A percentile compares a stretch with the other conserved stretches of the same genome.
Conservation (phyloP, 352 stramenopile species). For the Phytopythium vexans region DNA sequence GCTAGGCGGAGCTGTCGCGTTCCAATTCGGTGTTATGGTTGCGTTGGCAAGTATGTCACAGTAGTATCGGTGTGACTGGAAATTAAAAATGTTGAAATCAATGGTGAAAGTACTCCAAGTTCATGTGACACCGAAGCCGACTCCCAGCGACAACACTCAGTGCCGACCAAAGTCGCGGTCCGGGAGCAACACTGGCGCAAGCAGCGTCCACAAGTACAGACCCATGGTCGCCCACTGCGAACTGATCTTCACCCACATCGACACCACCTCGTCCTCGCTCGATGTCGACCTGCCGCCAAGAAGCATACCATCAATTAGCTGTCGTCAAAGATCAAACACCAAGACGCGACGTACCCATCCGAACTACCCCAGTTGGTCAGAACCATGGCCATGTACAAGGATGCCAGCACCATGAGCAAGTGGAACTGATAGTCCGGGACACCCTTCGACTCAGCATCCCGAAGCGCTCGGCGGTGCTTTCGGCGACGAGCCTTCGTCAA, state of each 20-base stretch:
- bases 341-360: constrained; percentile 31
- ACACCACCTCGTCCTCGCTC: constrained; percentile 54
- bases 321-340: neutral
- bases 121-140: neutral
- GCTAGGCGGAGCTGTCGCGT: neutral
- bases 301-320: neutral
- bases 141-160: constrained; percentile 2
- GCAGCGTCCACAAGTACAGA: constrained; percentile 94
- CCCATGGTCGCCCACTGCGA: constrained; percentile 90
- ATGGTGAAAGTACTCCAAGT: neutral
- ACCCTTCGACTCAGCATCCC: constrained; percentile 7
- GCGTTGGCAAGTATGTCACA: no score
- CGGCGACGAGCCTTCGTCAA: constrained; percentile 8
- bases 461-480: constrained; percentile 11
- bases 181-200: constrained; percentile 90
- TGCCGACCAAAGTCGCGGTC: constrained; percentile 85
- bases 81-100: neutral
- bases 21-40: neutral
- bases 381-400: constrained; percentile 84
- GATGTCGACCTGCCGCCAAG: constrained; percentile 24
- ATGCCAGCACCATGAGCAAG: constrained; percentile 64
- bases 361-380: constrained; percentile 75
- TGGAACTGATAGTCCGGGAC: constrained; percentile 77
- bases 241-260: constrained; percentile 95
- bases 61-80: no score